Base-by-base conservation (phyloP, 2,329 filamentous ascomycete species). In the Eurotiales sp. region DNA sequence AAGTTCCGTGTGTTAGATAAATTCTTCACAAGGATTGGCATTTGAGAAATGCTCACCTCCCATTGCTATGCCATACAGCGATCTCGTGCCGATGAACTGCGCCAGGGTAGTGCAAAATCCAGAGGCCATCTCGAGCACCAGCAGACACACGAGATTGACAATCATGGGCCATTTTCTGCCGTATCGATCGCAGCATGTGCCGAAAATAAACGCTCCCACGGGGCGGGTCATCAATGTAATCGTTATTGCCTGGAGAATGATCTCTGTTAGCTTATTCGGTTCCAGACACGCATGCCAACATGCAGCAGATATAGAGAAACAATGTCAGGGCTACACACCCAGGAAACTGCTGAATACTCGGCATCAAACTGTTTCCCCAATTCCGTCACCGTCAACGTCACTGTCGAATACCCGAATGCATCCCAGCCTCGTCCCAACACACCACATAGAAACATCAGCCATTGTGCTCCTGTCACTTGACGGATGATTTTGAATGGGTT, bases 351-450 rank as follows among this genome's bases (percentile, higher is more conserved):
- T 4, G 79, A 76, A 50, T 79, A 80, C 46, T 75, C 65, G 55
- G 73, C 77, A 52, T 67, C 71, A 58, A 85, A 85, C 1, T 72
- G 69, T 48, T 77, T 66, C 30, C 76, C 71, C 12, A 86, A 70
- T 19, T 80, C 72, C 11, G 70, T 76, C 14, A 83, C 72, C 0
- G 80, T 83, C 40, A 86, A 70, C 1, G 79, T 82, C 22, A 85
- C 82, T 41, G 81, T 83, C 64, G 84, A 83, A 70, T 85, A 86
- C 64, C 86, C 83, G 57, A 85, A 85, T 3, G 82, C 75, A 61
- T 85, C 81, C 80, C 80, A 83, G 1, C 77, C 78, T 79, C 82
- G 71, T 4, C 56, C 63, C 10, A 59, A 27, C 43, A 63, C 60
- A 7, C 61, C 63, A 21, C 55, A 61, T 2, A 73, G 62, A 61